Base-by-base conservation (phyloP, 441 rosid genomes). In the Francoa sonchifolia region DNA sequence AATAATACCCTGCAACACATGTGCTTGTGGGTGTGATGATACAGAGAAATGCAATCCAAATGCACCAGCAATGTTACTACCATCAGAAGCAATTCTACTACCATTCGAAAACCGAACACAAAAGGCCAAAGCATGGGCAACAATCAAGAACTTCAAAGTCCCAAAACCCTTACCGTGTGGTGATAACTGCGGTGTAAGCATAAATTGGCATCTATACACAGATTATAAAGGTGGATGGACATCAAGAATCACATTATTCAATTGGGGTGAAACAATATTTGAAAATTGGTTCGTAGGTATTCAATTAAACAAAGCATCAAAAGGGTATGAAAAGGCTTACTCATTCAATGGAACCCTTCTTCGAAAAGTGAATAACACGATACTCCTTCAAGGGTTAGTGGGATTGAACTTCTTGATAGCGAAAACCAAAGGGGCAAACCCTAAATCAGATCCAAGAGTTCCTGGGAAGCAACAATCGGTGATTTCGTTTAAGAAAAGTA, bases 121-220 rank as follows among this genome's bases (percentile, higher is more conserved):
- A 3, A 27, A 65, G 0, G 61, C 71, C 0, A 11, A 49, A 3
- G 62, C 44, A 2, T 74, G 81, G 81, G 67, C 59, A 9, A 29
- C 50, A 29, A 44, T 68, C 38, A 60, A 60, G 1, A 51, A 48
- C 14, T 44, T 30, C 14, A n/a, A 36, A 8, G 23, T 71, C 1
- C 77, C 81, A 1, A 44, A 68, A 10, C 81, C 75, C 0, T 36
- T 74, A 61, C 77, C 81, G 0, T 74, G 81, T 19, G 72, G 77
- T 11, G 81, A 74, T 18, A 68, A 74, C 10, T 74, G 77, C 5
- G 77, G 81, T 5, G 74, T 74, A 16, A 62, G 65, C 26, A 54
- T 74, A 16, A 68, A 74, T 18, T 74, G 81, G 81, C 75, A 74
- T 50, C 11, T 74, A 18, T 42, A 56, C 2, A 52, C 77, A 0